phyloP scores from a whole-genome alignment of 768 basidiomycete species.

The Jaapia argillacea region DNA sequence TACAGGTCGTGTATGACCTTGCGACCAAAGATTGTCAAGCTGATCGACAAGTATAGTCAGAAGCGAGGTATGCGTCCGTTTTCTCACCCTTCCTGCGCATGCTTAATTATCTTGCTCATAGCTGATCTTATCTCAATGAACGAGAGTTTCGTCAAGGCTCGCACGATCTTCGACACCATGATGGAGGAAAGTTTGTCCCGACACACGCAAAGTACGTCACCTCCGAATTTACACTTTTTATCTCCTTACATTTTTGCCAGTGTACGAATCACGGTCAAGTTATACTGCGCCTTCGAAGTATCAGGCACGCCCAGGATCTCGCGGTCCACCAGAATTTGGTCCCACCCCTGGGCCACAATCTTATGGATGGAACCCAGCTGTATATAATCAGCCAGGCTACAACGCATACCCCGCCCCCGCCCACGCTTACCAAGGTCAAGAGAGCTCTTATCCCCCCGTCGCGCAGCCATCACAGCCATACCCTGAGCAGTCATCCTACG shows the following conservation, averaged over 20 bases:
- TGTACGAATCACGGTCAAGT: slow-evolving; percentile 42
- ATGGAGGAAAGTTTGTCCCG: slow-evolving; percentile 84
- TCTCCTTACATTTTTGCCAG: slow-evolving; percentile 20
- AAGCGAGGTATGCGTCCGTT: slow-evolving; percentile 48
- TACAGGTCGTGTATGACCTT: slow-evolving; percentile 86
- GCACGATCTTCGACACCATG: slow-evolving; percentile 86
- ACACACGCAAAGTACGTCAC: slow-evolving; percentile 48
- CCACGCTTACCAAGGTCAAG: slow-evolving; percentile 18
- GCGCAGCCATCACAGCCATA: slow-evolving; percentile 21
- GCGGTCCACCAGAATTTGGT: too few species aligned
- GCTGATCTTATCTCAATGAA: slow-evolving; percentile 94
- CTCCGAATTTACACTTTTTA: neutral
- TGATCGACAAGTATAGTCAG: slow-evolving; percentile 96
- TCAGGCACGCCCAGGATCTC: slow-evolving; percentile 2
- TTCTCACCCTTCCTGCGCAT: neutral
- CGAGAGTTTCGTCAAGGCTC: slow-evolving; percentile 83
- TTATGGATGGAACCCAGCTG: slow-evolving; percentile 42
- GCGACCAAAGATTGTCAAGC: slow-evolving; percentile 89
- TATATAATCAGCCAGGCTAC: slow-evolving; percentile 36
- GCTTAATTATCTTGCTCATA: slow-evolving; percentile 18
- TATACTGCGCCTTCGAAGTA: neutral
- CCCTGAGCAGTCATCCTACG: slow-evolving; percentile 16
- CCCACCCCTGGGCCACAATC: slow-evolving; percentile 27
- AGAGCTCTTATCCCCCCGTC: slow-evolving; percentile 12
- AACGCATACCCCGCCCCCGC: slow-evolving; percentile 25